phyloP scores from a whole-genome alignment of 164 flowering plant genomes.

The Kalanchoe fedtschenkoi region DNA sequence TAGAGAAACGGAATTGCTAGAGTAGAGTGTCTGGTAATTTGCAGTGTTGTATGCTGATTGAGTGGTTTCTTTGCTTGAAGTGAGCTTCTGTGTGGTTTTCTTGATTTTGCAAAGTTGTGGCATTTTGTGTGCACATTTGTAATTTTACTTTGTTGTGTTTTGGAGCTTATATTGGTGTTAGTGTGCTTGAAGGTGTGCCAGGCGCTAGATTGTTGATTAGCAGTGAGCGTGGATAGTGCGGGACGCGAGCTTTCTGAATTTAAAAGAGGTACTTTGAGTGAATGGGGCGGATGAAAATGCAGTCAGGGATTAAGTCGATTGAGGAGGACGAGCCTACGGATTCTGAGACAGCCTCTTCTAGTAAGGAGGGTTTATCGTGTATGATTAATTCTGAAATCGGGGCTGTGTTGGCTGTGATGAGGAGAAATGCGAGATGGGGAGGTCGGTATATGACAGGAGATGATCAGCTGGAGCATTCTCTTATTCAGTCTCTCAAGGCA shows the following conservation, averaged over 20 bases:
- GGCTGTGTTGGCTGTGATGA: slow-evolving; percentile 63
- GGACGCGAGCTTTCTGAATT: neutral
- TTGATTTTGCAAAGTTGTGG: neutral
- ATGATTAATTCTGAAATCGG: slow-evolving; percentile 56
- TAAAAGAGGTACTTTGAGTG: neutral
- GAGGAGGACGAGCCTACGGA: slow-evolving; percentile 41
- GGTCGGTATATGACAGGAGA: slow-evolving; percentile 52
- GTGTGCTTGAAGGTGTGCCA: neutral
- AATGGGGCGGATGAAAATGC: slow-evolving; percentile 47
- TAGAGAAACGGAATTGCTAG: too few relatives aligned
- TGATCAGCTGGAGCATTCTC: slow-evolving; percentile 53
- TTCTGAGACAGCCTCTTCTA: slow-evolving; percentile 18
- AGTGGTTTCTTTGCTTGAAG: neutral
- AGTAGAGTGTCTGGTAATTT: too few relatives aligned
- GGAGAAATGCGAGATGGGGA: slow-evolving; percentile 72
- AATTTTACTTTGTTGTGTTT: neutral
- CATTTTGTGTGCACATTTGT: neutral
- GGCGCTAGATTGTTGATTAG: neutral
- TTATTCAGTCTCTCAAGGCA: slow-evolving; percentile 44
- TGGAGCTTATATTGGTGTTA: neutral
- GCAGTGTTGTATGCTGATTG: slow-evolving; percentile 1
- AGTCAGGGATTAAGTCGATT: slow-evolving; percentile 43
- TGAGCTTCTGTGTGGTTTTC: neutral
- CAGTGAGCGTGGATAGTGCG: neutral
- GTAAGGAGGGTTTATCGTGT: slow-evolving; percentile 36